Base-by-base conservation (phyloP, 2,329 filamentous ascomycete genomes). In the Alternaria viburni region DNA sequence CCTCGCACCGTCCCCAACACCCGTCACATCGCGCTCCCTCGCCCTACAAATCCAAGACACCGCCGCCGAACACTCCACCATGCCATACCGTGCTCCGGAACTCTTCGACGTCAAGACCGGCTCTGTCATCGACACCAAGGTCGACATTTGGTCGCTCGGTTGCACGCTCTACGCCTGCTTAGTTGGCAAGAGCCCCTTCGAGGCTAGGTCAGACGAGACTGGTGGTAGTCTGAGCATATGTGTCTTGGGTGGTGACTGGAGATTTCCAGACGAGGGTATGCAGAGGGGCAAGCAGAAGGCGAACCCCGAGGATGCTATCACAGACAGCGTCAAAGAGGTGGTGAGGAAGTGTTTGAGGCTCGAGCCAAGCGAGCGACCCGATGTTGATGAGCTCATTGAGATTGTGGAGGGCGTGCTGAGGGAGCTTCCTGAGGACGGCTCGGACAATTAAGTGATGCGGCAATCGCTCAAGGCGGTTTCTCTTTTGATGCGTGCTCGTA, bases 161-260 rank as follows among this genome's bases (percentile, higher is more conserved):
- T 98, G 96, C 84, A 98, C 96, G n/a, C 85, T 99, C 47, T 99
- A 97, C 81, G 96, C 96, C 41, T 98, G 96, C 76, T 86, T 99
- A 10, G 93, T 98, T 26, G 96, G 96, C 69, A 98, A 99, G 81
- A 96, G 92, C 13, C 96, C 96, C 3, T 99, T 99, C 74, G 96
- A 99, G 84, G 92, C 94, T 78, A 90, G 96, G 65, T 95, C 91
- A 69, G 96, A 99, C 79, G 95, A 99, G 83, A 98, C 96, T 0
- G 96, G 96, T 68, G 96, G 96, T 47, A 96, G 91, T 69, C 83
- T 99, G 68, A 96, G 92, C 71, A 91, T 98, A 70, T 98, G 95
- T 78, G 92, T 98, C 17, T 83, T 97, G 15, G 92, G 93, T 64
- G 96, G 95, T 43, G 95, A 98, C 81, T 99, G 96, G 95, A 87